phyloP scores from a whole-genome alignment of 495 filamentous ascomycete genomes.

The Penicillium psychrofluorescens region DNA sequence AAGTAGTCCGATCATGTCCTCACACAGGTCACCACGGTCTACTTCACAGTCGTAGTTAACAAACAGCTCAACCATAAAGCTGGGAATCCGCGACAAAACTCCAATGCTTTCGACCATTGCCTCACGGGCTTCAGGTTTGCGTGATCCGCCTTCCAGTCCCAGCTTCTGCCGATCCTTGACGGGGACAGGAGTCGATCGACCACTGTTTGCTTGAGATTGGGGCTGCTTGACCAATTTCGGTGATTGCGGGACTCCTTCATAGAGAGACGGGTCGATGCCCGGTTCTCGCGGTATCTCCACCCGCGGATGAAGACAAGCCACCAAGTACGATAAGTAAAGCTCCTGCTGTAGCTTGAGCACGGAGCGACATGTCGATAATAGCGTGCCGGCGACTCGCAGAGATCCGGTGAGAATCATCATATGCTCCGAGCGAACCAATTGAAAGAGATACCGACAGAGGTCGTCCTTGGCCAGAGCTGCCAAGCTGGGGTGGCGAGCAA shows the following conservation, averaged over 20 bases:
- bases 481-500: constrained; percentile 85
- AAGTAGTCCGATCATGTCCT: constrained; percentile 88
- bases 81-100: constrained; percentile 82
- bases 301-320: constrained; percentile 85
- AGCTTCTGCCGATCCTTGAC: constrained; percentile 91
- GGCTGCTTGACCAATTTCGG: constrained; percentile 79
- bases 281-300: constrained; percentile 88
- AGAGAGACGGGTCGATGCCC: constrained; percentile 84
- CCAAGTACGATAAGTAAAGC: constrained; percentile 87
- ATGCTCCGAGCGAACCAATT: constrained; percentile 93
- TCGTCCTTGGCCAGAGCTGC: constrained; percentile 87
- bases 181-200: constrained; percentile 83
- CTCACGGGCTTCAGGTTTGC: constrained; percentile 90
- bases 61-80: constrained; percentile 90
- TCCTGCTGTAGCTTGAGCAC: constrained; percentile 96
- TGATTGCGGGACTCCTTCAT: constrained; percentile 86
- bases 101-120: constrained; percentile 98
- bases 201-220: constrained; percentile 71
- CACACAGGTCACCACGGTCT: constrained; percentile 85
- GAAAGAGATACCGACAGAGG: constrained; percentile 90
- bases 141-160: constrained; percentile 83
- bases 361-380: constrained; percentile 84
- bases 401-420: constrained; percentile 89
- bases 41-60: constrained; percentile 98
- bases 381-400: constrained; percentile 80